phyloP scores from a whole-genome alignment of 805 yeast species.

The Lachancea mirantina region DNA sequence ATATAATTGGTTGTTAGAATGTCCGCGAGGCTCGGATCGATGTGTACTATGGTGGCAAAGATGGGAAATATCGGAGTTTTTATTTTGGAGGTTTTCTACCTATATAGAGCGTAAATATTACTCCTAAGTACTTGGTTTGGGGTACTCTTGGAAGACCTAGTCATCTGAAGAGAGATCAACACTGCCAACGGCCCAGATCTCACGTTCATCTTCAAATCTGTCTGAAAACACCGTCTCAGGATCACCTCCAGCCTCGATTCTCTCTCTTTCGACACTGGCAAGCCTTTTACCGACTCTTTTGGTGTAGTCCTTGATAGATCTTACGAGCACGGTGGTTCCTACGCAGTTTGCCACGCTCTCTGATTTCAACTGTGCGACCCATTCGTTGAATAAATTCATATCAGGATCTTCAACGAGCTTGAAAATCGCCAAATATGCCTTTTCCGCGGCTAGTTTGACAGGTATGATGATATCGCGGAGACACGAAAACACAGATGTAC shows the following conservation, averaged over 20 bases:
- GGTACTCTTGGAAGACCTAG: constrained; percentile 7
- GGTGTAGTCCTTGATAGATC: constrained; percentile 84
- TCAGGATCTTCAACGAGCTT: constrained; percentile 61
- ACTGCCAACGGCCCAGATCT: constrained; percentile 84
- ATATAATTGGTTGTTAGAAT: constrained; percentile 13
- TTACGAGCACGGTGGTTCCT: constrained; percentile 47
- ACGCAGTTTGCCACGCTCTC: constrained; percentile 35
- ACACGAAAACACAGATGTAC: constrained; percentile 70
- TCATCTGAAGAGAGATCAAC: constrained; percentile 39
- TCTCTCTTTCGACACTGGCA: constrained; percentile 80
- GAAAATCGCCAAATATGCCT: constrained; percentile 70
- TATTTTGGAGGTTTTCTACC: constrained; percentile 23
- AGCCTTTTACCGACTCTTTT: constrained; percentile 84
- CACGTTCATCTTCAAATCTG: constrained; percentile 75
- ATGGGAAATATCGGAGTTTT: constrained; percentile 15
- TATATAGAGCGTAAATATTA: constrained; percentile 8
- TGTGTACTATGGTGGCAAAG: constrained; percentile 28
- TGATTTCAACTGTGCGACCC: constrained; percentile 47
- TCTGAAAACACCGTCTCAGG: constrained; percentile 79
- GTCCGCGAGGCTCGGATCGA: constrained; percentile 14
- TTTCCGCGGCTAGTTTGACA: constrained; percentile 88
- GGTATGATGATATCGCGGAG: constrained; percentile 88
- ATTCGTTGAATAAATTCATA: constrained; percentile 46
- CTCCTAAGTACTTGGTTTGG: background rate
- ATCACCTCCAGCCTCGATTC: constrained; percentile 86